Evolutionary conservation across 129 eudicot genomes (phyloP).

Genomic region (Ambrosia trifida): DNA sequence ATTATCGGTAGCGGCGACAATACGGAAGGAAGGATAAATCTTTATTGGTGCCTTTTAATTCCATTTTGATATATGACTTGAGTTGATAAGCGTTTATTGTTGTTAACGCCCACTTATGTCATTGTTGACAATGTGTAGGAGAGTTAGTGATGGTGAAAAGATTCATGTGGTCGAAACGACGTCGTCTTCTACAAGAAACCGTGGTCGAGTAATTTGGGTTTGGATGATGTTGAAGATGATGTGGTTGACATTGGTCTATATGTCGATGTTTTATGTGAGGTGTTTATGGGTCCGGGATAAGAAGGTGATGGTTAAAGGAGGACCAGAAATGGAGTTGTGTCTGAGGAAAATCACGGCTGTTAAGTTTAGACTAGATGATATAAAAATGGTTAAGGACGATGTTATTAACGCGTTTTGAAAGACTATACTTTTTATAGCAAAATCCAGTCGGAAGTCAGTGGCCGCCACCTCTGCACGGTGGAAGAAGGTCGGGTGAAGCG

Average conservation of each 20-base stretch:
- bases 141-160: conserved; percentile 40
- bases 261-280: too few species aligned
- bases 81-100: too few species aligned
- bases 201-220: background rate
- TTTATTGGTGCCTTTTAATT: too few species aligned
- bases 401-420: conserved; percentile 48
- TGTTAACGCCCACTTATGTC: conserved; percentile 42
- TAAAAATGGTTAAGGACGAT: conserved; percentile 63
- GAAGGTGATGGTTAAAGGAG: conserved; percentile 62
- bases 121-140: conserved; percentile 56
- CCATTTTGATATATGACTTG: too few species aligned
- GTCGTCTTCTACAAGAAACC: background rate
- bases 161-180: conserved; percentile 24
- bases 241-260: too few species aligned
- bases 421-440: conserved; percentile 55
- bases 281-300: background rate
- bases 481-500: conserved; percentile 34
- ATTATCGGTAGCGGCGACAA: too few species aligned
- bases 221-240: conserved; percentile 7
- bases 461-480: conserved; percentile 45
- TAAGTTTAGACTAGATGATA: conserved; percentile 63
- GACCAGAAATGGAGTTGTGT: conserved; percentile 90
- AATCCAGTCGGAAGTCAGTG: conserved; percentile 45
- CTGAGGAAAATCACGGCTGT: conserved; percentile 73
- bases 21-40: too few species aligned